Percentiles rank a stretch among this genome's conserved stretches.
phyloP scores from a whole-genome alignment of 352 stramenopile genomes.

The Pythium dissimile region DNA sequence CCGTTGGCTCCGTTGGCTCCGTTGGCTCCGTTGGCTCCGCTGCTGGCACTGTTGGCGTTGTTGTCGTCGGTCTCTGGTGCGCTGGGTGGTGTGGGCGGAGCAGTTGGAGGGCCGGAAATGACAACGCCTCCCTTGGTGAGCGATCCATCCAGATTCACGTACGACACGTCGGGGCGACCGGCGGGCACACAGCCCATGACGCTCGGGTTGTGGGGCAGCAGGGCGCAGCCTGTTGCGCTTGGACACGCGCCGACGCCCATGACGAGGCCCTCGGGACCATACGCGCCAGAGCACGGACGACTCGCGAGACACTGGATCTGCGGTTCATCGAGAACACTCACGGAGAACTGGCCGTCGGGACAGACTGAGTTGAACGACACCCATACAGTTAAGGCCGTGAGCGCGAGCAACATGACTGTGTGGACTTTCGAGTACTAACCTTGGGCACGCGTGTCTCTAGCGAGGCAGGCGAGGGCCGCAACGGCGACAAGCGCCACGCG shows the following conservation, averaged over 20 bases:
- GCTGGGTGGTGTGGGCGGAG: no score
- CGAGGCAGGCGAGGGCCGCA: constrained; percentile 4
- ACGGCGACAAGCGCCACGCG: constrained; percentile 11
- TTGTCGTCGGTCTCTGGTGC: constrained; percentile 5
- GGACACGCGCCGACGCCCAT: constrained; percentile 56
- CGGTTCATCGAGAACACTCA: constrained; percentile 62
- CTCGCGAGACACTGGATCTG: constrained; percentile 49
- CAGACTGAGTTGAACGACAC: constrained; percentile 36
- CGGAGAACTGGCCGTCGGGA: constrained; percentile 37
- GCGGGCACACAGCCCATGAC: constrained; percentile 66
- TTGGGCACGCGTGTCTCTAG: constrained; percentile 11
- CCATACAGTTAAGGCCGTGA: constrained; percentile 7
- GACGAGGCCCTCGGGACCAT: constrained; percentile 41
- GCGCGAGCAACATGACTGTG: constrained; percentile 7
- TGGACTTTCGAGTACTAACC: constrained; percentile 9
- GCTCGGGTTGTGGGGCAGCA: constrained; percentile 46
- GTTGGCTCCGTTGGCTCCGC: neutral
- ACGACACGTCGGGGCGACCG: constrained; percentile 53
- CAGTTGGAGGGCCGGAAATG: constrained; percentile 19
- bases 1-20: neutral
- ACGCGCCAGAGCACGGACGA: constrained; percentile 58
- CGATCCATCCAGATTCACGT: constrained; percentile 68
- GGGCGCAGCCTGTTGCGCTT: constrained; percentile 43
- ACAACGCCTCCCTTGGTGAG: constrained; percentile 45
- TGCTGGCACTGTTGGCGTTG: neutral